Evolutionary conservation across 768 basidiomycete genomes (phyloP), one percentile per base, ranked within the genome.

Genomic region (Dictyophora rubrovolvata): DNA sequence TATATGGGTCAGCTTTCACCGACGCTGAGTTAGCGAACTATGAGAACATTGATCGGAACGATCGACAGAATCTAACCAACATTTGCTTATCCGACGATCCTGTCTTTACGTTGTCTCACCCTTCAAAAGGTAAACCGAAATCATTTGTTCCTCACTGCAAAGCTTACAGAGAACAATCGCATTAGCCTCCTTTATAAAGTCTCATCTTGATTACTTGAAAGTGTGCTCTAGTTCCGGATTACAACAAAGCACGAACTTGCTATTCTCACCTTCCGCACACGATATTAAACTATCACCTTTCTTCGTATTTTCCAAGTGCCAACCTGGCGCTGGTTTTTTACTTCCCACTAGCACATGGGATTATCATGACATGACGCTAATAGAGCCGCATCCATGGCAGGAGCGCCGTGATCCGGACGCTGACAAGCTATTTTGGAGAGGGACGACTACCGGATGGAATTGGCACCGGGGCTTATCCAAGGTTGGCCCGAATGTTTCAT

Each of bases 341-440:
- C 49, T 59, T 50, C 57, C 57, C 8, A 35, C 50, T 14, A 59
- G 28, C 35, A 51, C 37, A 9, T 51, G 48, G 48, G 33, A 52
- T 18, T 53, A 33, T 37, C 18, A 35, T 21, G 57, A 59, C 48
- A 22, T 51, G 11, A 22, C 52, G 16, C 50, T 59, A 1, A 22
- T 37, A 10, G 23, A 35, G 14, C 79, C 84, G 11, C 49, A 59
- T 28, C 75, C 75, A 0, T 92, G 85, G 80, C 78, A 82, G 14
- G 74, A 78, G 36, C 89, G 85, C 71, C 22, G 70, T 1, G 79
- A 85, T 2, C 42, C 42, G n/a, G n/a, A 42, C 11, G 42, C 42
- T 65, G 79, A 85, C 60, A 72, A 79, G 4, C 63, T 89, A 16
- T 73, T 82, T 48, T 90, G 89, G 89, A 75, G 88, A 48, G 89